Evolutionary conservation across 2,329 filamentous ascomycete species (phyloP), one percentile per base, ranked within the genome.

Genomic region (Apiospora pterosperma): DNA sequence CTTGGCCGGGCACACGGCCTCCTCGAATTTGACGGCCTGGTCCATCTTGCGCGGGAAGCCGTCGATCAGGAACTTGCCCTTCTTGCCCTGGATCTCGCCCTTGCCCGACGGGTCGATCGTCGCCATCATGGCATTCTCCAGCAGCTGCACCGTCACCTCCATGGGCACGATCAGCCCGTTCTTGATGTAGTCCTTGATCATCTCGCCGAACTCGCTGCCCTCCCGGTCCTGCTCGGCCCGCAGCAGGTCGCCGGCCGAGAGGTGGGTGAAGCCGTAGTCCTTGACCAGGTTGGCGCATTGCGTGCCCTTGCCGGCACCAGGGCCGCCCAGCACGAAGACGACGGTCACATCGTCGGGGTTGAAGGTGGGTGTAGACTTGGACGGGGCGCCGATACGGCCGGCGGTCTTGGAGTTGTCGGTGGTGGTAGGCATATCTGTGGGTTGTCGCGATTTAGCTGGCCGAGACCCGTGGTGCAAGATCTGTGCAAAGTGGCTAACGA

Each of bases 41-140:
- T 98, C 96, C 83, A 98, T 91, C 83, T 99, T 97, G 72, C 96
- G 88, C 36, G 96, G 96, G 83, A 98, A 99, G 14, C 96, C 91
- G 77, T 89, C 86, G 71, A 90, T 88, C 64, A 90, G 80, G 83
- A 98, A 98, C 73, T 91, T 88, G 62, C 86, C 86, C 76, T 88
- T 90, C 68, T 75, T 76, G 62, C 66, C 74, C 62, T 68, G 71
- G 62, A 75, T 72, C 14, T 66, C 62, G 61, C 67, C 68, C 28
- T 62, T 65, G 11, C 62, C 31, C 8, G 81, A 78, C 64, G 83
- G 79, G 64, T 83, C 75, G 62, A 97, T 87, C 14, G 86, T 84
- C 10, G 85, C 88, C 64, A 84, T 85, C 92, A 99, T 98, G 65
- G 94, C 93, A 78, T 97, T 97, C 80, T 97, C 94, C 52, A 99